Base-by-base conservation (phyloP, 108 stramenopile species). In the Asterionellopsis glacialis region DNA sequence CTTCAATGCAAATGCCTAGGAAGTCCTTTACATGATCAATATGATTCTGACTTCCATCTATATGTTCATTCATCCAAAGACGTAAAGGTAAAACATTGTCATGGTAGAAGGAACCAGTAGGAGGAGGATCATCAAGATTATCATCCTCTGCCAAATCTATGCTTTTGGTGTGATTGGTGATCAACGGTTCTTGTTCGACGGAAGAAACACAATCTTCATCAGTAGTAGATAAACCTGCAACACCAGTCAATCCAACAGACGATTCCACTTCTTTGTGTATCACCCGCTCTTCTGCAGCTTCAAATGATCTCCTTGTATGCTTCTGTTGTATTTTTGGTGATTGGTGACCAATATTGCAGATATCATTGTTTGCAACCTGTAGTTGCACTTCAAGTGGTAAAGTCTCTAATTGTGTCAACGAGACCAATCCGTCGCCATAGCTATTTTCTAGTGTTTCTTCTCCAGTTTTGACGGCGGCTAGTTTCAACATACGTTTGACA, bases 341-440 rank as follows among this genome's bases (percentile, higher is more conserved):
- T 41, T 18, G 15, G n/a, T 24, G 51, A 22, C 76, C 72, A 7
- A 77, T 41, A 7, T 49, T 41, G 13, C 44, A 33, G 14, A 21
- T 21, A 47, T 85, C 86, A 9, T 60, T 50, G 51, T 91, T 91
- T 18, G 79, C 85, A 48, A 91, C 63, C 57, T 87, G 86, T 1
- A 90, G 74, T 41, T 85, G 80, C n/a, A 84, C 58, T 53, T 84
- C 83, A 42, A 90, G 57, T 11, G 88, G 88, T 11, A 90, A 68
- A 43, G 62, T 52, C 18, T 81, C 69, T 9, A 90, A 64, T 39
- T 86, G 77, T 19, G 73, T 76, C 59, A 90, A 57, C 1, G 83
- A 77, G 16, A 85, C 68, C 33, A 7, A 33, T 9, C 51, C 41
- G 4, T 16, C 45, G 7, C 61, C 61, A 44, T 26, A 15, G 7